Percentiles rank a stretch among this genome's conserved stretches.
phyloP scores from a whole-genome alignment of 1,139 yeast species.

The Candida tunisiensis region DNA sequence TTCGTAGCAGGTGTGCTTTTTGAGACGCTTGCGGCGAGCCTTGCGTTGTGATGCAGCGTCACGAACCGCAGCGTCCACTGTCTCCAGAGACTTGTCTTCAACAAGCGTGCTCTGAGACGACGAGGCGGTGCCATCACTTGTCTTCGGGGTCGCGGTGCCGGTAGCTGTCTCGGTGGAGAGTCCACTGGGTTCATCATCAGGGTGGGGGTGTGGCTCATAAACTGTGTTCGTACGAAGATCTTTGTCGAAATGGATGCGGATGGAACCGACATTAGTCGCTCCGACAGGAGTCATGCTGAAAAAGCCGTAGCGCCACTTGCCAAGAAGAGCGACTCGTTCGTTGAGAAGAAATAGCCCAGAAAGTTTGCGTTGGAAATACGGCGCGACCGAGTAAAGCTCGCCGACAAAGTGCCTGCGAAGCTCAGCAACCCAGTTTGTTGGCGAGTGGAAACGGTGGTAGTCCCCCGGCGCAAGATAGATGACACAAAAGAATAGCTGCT shows the following conservation, averaged over 20 bases:
- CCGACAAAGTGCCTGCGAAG: constrained; percentile 93
- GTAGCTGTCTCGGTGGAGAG: too few relatives aligned
- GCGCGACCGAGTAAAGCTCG: constrained; percentile 90
- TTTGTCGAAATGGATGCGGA: constrained; percentile 80
- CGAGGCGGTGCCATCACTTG: too few relatives aligned
- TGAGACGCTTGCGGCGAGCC: constrained; percentile 16
- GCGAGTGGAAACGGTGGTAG: constrained; percentile 94
- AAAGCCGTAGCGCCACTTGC: constrained; percentile 94
- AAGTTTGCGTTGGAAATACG: constrained; percentile 79
- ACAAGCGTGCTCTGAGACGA: too few relatives aligned
- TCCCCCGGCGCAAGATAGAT: constrained; percentile 97
- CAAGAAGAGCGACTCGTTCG: constrained; percentile 89
- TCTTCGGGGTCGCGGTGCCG: too few relatives aligned
- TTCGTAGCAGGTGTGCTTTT: constrained; percentile 78
- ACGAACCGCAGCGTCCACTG: background rate
- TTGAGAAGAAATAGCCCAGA: constrained; percentile 80
- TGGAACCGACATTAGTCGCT: constrained; percentile 96
- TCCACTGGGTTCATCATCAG: too few relatives aligned
- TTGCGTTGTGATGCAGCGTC: constrained; percentile 1
- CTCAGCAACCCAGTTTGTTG: constrained; percentile 91
- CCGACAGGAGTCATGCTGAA: constrained; percentile 99
- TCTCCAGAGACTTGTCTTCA: too few relatives aligned
- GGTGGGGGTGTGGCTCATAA: constrained; percentile 34
- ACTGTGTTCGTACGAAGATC: constrained; percentile 71
- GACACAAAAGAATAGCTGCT: constrained; percentile 71